These are phyloP conservation scores for Cucurbita moschata DNA, from an alignment of 306 rosid species.

Conservation along the genomic window DNA sequence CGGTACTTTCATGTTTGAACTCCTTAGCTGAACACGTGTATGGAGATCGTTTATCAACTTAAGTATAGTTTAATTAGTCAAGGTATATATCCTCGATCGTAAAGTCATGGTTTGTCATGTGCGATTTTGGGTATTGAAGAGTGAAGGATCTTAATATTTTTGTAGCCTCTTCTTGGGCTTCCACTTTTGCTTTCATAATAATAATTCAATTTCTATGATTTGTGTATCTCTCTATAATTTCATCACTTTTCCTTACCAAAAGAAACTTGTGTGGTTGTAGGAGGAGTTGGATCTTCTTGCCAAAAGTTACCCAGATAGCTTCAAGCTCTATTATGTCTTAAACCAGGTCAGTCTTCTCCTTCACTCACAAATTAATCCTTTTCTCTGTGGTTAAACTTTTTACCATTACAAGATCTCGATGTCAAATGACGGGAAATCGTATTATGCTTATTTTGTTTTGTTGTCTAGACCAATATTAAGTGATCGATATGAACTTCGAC, in stretches of 20 bases:
- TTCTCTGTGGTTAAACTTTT: neutral
- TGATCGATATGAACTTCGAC: neutral
- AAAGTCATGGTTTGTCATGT: neutral
- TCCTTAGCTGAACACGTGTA: neutral
- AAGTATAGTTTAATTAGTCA: neutral
- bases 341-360: constrained; percentile 52
- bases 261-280: constrained; percentile 26
- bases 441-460: neutral
- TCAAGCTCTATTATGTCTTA: constrained; percentile 58
- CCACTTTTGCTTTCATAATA: neutral
- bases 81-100: neutral
- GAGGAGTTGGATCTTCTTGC: constrained; percentile 76
- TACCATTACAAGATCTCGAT: neutral
- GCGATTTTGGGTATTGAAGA: neutral
- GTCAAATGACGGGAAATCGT: neutral
- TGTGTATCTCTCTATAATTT: neutral
- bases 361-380: neutral
- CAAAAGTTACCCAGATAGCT: constrained; percentile 48
- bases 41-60: neutral
- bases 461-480: neutral
- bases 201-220: neutral
- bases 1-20: neutral
- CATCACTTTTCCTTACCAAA: neutral
- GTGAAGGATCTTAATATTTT: neutral
- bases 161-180: neutral